Evolutionary conservation across 257 asterid genomes (phyloP).

Genomic region (Gentiana straminea): DNA sequence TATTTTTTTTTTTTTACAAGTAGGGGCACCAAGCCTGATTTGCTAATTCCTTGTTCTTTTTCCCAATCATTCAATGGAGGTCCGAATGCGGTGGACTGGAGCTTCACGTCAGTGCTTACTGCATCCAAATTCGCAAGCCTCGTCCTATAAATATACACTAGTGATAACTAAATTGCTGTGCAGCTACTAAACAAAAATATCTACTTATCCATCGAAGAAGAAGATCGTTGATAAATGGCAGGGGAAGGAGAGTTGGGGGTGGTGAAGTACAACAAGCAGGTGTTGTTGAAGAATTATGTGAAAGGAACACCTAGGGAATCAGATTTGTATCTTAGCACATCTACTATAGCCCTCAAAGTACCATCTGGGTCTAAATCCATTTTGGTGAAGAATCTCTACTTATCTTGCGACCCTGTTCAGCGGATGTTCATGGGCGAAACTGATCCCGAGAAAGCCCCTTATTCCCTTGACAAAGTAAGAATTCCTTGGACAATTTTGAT

Average conservation of each 20-base stretch:
- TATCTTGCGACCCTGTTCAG: slow-evolving; percentile 23
- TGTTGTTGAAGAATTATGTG: slow-evolving; percentile 14
- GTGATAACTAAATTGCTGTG: too few relatives aligned
- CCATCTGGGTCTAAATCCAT: not conserved
- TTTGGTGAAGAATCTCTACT: slow-evolving; percentile 4
- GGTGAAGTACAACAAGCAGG: slow-evolving; percentile 20
- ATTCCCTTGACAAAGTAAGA: slow-evolving; percentile 17
- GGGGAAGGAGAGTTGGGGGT: not conserved
- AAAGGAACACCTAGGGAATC: slow-evolving; percentile 17
- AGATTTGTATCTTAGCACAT: not conserved
- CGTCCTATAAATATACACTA: too few relatives aligned
- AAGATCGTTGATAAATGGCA: too few relatives aligned
- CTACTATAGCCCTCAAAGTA: not conserved
- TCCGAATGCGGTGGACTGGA: too few relatives aligned
- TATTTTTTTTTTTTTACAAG: too few relatives aligned
- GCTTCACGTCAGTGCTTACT: too few relatives aligned
- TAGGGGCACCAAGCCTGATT: too few relatives aligned
- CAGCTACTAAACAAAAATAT: too few relatives aligned
- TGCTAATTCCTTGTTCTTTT: too few relatives aligned
- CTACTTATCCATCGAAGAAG: too few relatives aligned
- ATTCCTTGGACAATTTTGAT: not conserved
- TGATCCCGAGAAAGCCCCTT: slow-evolving; percentile 5
- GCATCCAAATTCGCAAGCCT: too few relatives aligned
- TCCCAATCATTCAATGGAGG: too few relatives aligned
- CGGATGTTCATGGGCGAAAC: slow-evolving; percentile 16